Base-by-base conservation (phyloP, 768 basidiomycete genomes). In the Auricularia cornea region DNA sequence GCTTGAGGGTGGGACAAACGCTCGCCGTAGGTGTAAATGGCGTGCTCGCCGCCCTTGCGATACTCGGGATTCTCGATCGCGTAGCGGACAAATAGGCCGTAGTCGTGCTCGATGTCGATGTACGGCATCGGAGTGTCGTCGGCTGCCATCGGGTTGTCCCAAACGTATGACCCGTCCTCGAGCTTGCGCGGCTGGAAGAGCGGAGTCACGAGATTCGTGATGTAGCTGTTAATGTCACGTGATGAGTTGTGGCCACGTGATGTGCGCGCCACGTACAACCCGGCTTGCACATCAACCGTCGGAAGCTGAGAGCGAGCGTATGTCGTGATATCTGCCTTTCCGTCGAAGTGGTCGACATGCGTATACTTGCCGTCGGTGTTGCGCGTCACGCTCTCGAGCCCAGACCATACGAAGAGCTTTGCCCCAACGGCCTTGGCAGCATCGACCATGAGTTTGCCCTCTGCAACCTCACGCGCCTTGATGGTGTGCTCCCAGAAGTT, bases 281-380 rank as follows among this genome's bases (percentile, higher is more conserved):
- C 60, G n/a, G 70, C 70, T n/a, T 65, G 66, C 14, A 67, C 69
- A 28, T 61, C 60, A 23, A 70, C 68, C 61, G 71, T 63, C 56
- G 68, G 69, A 28, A 68, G 30, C 54, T 57, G 26, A 16, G 54
- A 28, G 30, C 54, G 54, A 10, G 28, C 54, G 30, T 57, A 57
- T 26, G 28, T 26, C 18, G 54, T 30, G 30, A 57, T 26, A 11
- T 57, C 28, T 5, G 54, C 54, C 28, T 57, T 57, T 20, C 26
- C 26, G 30, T 57, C 54, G 30, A 57, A 57, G 28, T 57, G 54
- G 18, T 14, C 26, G 28, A 57, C 54, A 2, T 30, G 26, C 10
- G 54, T 57, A 26, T 57, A 57, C 54, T 57, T 57, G 23, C 54
- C 54, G 26, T 20, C 30, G 28, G 18, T 57, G 30, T 14, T 16